Base-by-base conservation (phyloP, 2,329 filamentous ascomycete genomes). In the Xylaria sp. region DNA sequence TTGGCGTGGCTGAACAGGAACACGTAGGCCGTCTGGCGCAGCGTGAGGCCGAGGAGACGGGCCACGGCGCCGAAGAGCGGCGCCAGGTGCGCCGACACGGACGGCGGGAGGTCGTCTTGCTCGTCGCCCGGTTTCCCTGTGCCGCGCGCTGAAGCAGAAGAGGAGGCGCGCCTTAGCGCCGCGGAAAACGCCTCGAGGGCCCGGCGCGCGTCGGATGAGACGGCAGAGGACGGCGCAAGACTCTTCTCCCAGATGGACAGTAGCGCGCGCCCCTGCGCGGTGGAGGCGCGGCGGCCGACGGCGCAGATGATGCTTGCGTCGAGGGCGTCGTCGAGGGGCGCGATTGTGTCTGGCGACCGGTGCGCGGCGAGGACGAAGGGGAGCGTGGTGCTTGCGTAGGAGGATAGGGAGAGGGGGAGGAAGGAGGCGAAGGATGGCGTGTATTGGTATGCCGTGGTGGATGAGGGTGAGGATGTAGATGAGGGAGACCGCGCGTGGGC, bases 1-100 rank as follows among this genome's bases (percentile, higher is more conserved):
- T 93, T 92, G 65, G 90, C 89, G 79, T 95, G 93, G 68, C 89
- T 88, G 71, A 95, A 85, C 78, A 95, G 81, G 78, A 93, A 94
- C 30, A 94, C 82, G 78, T 94, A 93, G 0, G 90, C 89, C 24
- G 91, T 85, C 78, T 93, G 89, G 63, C 85, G 83, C 30, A 86
- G 77, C 2, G 81, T 82, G 48, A 95, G 81, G 0, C 86, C 87
- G 0, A 92, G 84, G n/a, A 90, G 81, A 2, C 81, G 81, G 34
- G 88, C 88, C 51, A 94, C 83, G 48, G 86, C 86, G 4, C 93
- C 93, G 74, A 90, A 91, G 0, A 94, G 82, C 9, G 92, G 92
- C 1, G 89, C 88, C 1, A 93, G 84, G 77, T 95, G 92, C 1
- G 88, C 90, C 54, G 86, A 85, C 0, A 83, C 85, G 0, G 79